A percentile compares a stretch with the other conserved stretches of the same genome.
Evolutionary conservation across 2,329 filamentous ascomycete species (phyloP).

Genomic region (Aspergillus ustus): DNA sequence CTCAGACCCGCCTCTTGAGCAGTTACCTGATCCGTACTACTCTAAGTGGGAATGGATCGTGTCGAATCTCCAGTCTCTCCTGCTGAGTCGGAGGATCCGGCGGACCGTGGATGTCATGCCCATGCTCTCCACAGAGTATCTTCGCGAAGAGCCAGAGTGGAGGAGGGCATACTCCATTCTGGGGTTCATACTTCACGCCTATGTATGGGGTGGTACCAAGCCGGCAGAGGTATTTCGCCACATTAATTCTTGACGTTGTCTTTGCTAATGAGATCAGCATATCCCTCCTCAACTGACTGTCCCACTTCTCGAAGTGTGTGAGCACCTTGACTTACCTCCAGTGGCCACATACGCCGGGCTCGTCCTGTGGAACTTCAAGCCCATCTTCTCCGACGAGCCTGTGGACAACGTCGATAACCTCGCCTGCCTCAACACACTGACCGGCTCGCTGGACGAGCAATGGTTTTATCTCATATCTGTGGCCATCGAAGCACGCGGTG

Average conservation of each 20-base stretch:
- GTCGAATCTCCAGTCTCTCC: conserved; percentile 82
- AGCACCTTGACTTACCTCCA: conserved; percentile 80
- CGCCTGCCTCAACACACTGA: conserved; percentile 85
- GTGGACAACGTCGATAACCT: conserved; percentile 87
- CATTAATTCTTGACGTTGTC: neutral
- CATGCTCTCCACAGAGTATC: conserved; percentile 78
- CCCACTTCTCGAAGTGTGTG: conserved; percentile 77
- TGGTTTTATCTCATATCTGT: conserved; percentile 98
- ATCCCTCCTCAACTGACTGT: conserved; percentile 82
- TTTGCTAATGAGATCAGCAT: conserved; percentile 42
- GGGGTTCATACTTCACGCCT: conserved; percentile 79
- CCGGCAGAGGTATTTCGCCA: conserved; percentile 66
- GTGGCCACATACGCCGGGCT: conserved; percentile 93
- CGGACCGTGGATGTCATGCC: conserved; percentile 80
- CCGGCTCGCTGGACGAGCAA: conserved; percentile 91
- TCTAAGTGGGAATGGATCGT: conserved; percentile 90
- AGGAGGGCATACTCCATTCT: conserved; percentile 81
- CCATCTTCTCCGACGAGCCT: conserved; percentile 80
- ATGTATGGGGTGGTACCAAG: conserved; percentile 83
- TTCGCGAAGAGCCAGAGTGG: conserved; percentile 89
- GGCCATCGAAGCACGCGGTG: conserved; percentile 91
- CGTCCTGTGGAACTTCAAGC: conserved; percentile 96
- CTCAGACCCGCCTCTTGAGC: conserved; percentile 74
- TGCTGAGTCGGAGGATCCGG: conserved; percentile 82
- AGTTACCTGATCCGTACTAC: conserved; percentile 88